Conservation (phyloP, 2,329 filamentous ascomycete species). For the Tympanopsis confertula region DNA sequence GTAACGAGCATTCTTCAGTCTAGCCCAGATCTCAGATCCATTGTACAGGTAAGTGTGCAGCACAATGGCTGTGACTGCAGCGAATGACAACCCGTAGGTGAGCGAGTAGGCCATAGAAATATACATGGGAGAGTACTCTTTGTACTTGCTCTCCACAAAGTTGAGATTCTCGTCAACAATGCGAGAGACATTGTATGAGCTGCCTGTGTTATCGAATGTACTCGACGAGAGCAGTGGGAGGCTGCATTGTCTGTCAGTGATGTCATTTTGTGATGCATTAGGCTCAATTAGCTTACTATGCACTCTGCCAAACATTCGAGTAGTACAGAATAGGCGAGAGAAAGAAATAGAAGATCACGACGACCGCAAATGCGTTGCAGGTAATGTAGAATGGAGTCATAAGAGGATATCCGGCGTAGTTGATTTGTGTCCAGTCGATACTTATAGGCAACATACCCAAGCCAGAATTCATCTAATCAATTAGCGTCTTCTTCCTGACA, state of each 20-base stretch:
- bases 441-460: conserved; percentile 14
- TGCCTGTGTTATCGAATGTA: conserved; percentile 18
- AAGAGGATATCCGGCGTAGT: conserved; percentile 14
- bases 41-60: conserved; percentile 20
- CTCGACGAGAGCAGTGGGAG: conserved; percentile 15
- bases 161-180: conserved; percentile 14
- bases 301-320: conserved; percentile 16
- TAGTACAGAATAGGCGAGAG: conserved; percentile 18
- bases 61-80: conserved; percentile 17
- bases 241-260: too few relatives aligned
- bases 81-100: conserved; percentile 22
- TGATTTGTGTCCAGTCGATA: conserved; percentile 20
- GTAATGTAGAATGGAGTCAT: conserved; percentile 17
- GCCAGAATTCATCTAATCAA: conserved; percentile 10
- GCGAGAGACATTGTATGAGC: conserved; percentile 14
- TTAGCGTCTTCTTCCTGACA: conserved; percentile 3
- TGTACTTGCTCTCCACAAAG: conserved; percentile 15
- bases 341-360: conserved; percentile 17
- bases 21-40: conserved; percentile 18
- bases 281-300: conserved; percentile 7
- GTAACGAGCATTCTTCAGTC: conserved; percentile 15
- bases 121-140: conserved; percentile 21
- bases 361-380: conserved; percentile 14
- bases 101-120: conserved; percentile 20
- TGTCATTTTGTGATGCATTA: too few relatives aligned